Evolutionary conservation across 495 filamentous ascomycete species (phyloP), one percentile per base, ranked within the genome.

Genomic region (Lophiostoma macrostomum): DNA sequence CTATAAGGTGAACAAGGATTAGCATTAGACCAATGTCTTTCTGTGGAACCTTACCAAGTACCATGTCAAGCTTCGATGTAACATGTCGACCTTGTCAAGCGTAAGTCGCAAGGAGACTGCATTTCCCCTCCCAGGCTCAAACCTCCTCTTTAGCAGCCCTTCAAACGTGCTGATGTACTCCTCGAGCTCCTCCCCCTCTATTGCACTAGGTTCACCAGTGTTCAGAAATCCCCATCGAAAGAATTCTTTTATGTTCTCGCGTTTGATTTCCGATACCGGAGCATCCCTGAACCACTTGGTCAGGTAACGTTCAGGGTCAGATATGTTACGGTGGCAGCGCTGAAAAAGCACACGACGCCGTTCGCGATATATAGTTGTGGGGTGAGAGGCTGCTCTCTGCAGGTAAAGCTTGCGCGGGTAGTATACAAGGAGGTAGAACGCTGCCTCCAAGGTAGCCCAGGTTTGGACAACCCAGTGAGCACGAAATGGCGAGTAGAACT

Each of bases 171-270:
- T 54, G 28, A 82, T 36, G 56, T 82, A 82, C 36, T 71, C 72
- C 24, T 85, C 76, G 34, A 87, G 52, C 59, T 88, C 84, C 28
- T 72, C 70, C 4, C 79, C 68, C 22, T 80, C 72, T 12, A 68
- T 67, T 1, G 63, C 46, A 12, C 64, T 66, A 5, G 49, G 47
- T 1, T 66, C 56, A 12, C 60, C 66, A 19, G 65, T 67, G 29
- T 69, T 68, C 37, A 69, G 75, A 64, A 86, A 84, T 4, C 77
- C 81, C 83, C 82, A 86, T 25, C 75, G 66, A 32, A 82, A 61
- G 56, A 84, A 86, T 37, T 83, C 80, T 45, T 77, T 77, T 41
- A 86, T 64, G 56, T 87, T 85, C 34, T 85, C 84, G 16, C 75
- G 70, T 44, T 76, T 76, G 53, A 88, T 82, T 20, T 83, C 76